phyloP scores from a whole-genome alignment of 2,329 filamentous ascomycete species.

The Sporothrix euskadiensis region DNA sequence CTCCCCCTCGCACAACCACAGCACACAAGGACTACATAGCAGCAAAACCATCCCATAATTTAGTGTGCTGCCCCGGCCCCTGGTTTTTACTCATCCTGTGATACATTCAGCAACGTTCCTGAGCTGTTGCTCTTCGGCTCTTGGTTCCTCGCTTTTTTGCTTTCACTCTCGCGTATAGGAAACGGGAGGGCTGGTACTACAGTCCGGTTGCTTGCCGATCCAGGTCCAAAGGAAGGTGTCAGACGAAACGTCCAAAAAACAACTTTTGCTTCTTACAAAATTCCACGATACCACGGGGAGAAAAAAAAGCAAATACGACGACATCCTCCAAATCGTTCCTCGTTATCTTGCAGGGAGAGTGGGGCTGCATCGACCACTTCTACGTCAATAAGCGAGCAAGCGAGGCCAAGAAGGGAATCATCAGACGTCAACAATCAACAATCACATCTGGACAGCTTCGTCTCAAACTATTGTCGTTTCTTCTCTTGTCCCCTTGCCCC shows the following conservation, averaged over 20 bases:
- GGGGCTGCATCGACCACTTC: not conserved
- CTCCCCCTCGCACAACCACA: not conserved
- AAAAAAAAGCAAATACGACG: not conserved
- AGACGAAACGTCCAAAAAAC: not conserved
- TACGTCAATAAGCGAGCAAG: not conserved
- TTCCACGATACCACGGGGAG: not conserved
- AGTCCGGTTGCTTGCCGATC: not conserved
- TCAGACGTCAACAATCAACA: conserved; percentile 16
- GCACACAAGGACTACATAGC: not conserved
- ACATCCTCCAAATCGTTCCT: not conserved
- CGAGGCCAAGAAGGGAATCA: not conserved
- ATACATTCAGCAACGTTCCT: conserved; percentile 5
- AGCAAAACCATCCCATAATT: not conserved
- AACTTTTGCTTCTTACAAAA: not conserved
- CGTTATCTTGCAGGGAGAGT: not conserved
- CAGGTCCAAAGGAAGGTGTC: not conserved
- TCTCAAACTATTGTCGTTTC: not conserved
- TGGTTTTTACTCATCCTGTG: conserved; percentile 13
- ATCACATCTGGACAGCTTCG: not conserved
- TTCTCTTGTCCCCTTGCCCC: not conserved
- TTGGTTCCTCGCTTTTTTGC: not conserved
- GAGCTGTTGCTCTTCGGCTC: not conserved
- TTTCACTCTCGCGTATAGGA: not conserved
- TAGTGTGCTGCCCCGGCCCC: not conserved
- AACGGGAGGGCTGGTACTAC: not conserved